phyloP scores from a whole-genome alignment of 2,329 filamentous ascomycete species.

The Endocalyx cinctus region DNA sequence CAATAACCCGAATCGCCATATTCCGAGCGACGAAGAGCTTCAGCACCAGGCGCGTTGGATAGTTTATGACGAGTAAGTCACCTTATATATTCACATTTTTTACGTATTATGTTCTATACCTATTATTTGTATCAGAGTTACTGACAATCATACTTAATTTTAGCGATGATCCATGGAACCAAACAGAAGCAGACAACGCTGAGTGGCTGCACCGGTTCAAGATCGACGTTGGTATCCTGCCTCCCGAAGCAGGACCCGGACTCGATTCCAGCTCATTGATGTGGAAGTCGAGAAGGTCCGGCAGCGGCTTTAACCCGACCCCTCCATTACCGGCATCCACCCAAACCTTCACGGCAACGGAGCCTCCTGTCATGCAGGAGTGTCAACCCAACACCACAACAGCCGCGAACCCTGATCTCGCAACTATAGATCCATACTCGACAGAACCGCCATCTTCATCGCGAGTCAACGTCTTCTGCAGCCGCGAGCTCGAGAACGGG shows the following conservation, averaged over 20 bases:
- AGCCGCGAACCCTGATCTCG: constrained; percentile 37
- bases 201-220: constrained; percentile 63
- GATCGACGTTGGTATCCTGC: constrained; percentile 48
- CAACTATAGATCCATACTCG: constrained; percentile 43
- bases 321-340: constrained; percentile 50
- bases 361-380: constrained; percentile 31
- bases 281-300: no score
- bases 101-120: neutral
- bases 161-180: constrained; percentile 62
- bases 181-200: constrained; percentile 58
- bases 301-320: constrained; percentile 48
- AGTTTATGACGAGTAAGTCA: constrained; percentile 54
- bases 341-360: constrained; percentile 24
- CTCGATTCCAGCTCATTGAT: no score
- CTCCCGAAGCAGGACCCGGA: constrained; percentile 45
- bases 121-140: no score
- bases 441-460: constrained; percentile 39
- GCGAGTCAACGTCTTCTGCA: constrained; percentile 52
- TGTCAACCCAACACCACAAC: constrained; percentile 32
- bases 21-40: constrained; percentile 58
- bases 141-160: no score
- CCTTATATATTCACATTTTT: neutral
- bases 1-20: constrained; percentile 56
- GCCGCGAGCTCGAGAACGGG: constrained; percentile 52
- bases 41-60: constrained; percentile 61